Evolutionary conservation across 1,139 yeast species (phyloP), one percentile per base, ranked within the genome.

Genomic region (Kodamaea sp.): DNA sequence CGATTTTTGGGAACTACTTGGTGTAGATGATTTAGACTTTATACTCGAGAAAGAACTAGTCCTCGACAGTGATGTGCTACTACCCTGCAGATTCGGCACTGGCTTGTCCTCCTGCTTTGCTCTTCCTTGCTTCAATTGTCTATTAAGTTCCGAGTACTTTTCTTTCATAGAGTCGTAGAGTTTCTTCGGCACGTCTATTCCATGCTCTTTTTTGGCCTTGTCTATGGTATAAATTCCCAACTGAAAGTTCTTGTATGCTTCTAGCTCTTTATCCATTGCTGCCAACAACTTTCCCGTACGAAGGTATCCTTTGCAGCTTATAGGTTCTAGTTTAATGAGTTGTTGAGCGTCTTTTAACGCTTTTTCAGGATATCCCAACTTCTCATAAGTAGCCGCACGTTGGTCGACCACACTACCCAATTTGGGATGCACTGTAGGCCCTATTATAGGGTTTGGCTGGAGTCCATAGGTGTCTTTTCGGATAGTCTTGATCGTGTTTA

Each of bases 301-400:
- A 18, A 82, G 56, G 46, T 80, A 80, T 1, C 85, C 82, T 51
- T 76, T 80, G 43, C 81, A 66, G 26, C 78, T 73, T 28, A 70
- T 58, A 0, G 86, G 84, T 31, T 80, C 84, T 2, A 65, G 35
- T 13, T 55, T 50, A 3, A 73, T 57, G 44, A 76, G 57, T 27
- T 48, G 57, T 20, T 63, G 55, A 0, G 78, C 73, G 39, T 78
- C 83, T 16, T 47, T 46, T 27, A 74, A 48, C 0, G 86, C 82
- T 15, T 55, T 55, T 0, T 53, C 55, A 2, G 56, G 27, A 12
- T 66, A 59, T 2, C 61, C 61, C 33, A 78, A 41, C 47, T 77
- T 80, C 47, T 78, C 82, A 50, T 63, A 68, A 1, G 81, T 70
- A 0, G 87, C 85, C 2, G 85, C 78, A 18, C 85, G 51, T 42